Percentiles rank a stretch among this genome's conserved stretches.
Evolutionary conservation across 345 rosid species (phyloP).

Genomic region (Bruguiera parviflora): DNA sequence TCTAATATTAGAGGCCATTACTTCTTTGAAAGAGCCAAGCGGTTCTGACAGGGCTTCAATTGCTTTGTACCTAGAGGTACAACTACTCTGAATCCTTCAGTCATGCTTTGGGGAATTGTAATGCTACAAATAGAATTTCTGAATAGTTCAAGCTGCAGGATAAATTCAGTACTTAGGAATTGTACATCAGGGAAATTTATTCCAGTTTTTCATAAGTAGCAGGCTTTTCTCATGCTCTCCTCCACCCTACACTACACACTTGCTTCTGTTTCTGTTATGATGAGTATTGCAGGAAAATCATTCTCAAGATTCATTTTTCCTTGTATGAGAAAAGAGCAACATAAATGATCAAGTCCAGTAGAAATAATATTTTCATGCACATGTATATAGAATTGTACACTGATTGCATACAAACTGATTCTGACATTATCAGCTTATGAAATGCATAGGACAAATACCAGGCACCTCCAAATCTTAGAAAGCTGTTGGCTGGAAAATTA

Average conservation of each 20-base stretch:
- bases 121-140: neutral
- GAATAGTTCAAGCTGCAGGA: neutral
- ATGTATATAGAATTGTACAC: neutral
- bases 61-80: slow-evolving; percentile 75
- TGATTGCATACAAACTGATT: slow-evolving; percentile 15
- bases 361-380: neutral
- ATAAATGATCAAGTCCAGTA: neutral
- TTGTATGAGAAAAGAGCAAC: too few relatives aligned
- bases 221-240: too few relatives aligned
- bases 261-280: too few relatives aligned
- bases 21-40: slow-evolving; percentile 69
- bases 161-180: too few relatives aligned
- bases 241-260: too few relatives aligned
- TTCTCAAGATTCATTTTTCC: too few relatives aligned
- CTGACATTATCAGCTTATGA: slow-evolving; percentile 17
- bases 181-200: too few relatives aligned
- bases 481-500: slow-evolving; percentile 67
- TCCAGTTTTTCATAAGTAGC: too few relatives aligned
- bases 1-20: slow-evolving; percentile 72
- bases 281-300: too few relatives aligned
- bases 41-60: slow-evolving; percentile 87
- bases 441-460: slow-evolving; percentile 64
- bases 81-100: neutral
- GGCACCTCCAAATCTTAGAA: slow-evolving; percentile 72
- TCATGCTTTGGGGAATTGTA: neutral